A percentile compares a stretch with the other conserved stretches of the same genome.
These are phyloP conservation scores for Coemansia sp. DNA, from an alignment of 192 early-diverging fungal genomes.

Conservation along the genomic window DNA sequence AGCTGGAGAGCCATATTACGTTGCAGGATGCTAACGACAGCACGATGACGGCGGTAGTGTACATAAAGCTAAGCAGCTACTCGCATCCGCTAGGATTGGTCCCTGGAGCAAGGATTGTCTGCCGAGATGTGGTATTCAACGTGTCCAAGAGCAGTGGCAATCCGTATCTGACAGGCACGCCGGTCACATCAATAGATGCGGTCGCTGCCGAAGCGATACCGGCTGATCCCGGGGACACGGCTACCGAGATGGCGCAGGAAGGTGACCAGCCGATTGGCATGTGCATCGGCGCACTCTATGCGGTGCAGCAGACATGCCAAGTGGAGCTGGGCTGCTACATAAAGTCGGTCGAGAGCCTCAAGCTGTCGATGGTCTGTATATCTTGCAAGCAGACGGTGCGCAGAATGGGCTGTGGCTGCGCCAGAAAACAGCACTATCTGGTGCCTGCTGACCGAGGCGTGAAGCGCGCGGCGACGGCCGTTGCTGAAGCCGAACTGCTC, in stretches of 20 bases:
- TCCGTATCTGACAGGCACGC: slow-evolving; percentile 15
- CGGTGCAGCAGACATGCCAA: neutral
- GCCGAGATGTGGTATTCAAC: slow-evolving; percentile 8
- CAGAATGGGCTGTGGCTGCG: slow-evolving; percentile 22
- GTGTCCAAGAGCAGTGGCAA: slow-evolving; percentile 11
- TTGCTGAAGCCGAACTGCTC: slow-evolving; percentile 4
- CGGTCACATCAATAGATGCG: slow-evolving; percentile 9
- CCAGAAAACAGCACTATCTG: slow-evolving; percentile 8
- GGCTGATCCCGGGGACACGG: neutral
- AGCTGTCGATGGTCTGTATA: slow-evolving; percentile 4
- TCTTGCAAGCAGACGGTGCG: slow-evolving; percentile 20
- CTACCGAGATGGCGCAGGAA: neutral
- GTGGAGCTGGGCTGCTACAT: slow-evolving; percentile 11
- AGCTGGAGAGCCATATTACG: slow-evolving; percentile 18
- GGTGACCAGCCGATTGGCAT: neutral
- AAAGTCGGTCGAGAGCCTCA: slow-evolving; percentile 8
- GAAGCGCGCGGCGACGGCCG: neutral
- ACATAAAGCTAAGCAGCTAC: slow-evolving; percentile 22
- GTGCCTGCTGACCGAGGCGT: neutral
- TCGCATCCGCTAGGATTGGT: slow-evolving; percentile 31
- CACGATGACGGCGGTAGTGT: slow-evolving; percentile 9
- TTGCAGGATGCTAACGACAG: slow-evolving; percentile 14
- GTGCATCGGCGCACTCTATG: slow-evolving; percentile 8
- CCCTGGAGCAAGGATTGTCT: slow-evolving; percentile 19
- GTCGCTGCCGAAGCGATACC: neutral